These are phyloP conservation scores for Russula lepida DNA, from an alignment of 768 basidiomycete genomes.

Conservation along the genomic window DNA sequence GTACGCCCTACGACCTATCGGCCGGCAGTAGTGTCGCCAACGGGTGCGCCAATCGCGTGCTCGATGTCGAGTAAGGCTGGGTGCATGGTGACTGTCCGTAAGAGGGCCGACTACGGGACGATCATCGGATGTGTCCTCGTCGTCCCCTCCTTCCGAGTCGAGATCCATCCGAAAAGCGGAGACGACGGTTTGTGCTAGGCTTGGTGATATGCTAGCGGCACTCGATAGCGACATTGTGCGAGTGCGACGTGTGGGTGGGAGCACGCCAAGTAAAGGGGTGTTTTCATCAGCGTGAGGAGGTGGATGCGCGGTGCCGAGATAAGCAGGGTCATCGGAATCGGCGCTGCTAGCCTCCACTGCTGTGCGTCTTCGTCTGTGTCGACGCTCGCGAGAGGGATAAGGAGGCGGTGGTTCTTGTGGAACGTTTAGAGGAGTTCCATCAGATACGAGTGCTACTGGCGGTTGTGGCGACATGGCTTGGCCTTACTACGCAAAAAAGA, in stretches of 20 bases:
- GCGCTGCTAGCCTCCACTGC: conserved; percentile 27
- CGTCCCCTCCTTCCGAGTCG: conserved; percentile 31
- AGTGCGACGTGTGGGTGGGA: conserved; percentile 29
- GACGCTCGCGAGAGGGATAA: conserved; percentile 48
- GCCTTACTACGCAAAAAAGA: neutral
- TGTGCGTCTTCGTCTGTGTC: conserved; percentile 30
- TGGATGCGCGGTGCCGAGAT: conserved; percentile 16
- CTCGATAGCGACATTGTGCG: conserved; percentile 49
- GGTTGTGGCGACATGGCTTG: conserved; percentile 12
- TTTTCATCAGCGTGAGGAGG: conserved; percentile 35
- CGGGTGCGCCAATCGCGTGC: conserved; percentile 21
- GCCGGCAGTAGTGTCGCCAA: conserved; percentile 58
- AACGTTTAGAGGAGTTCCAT: neutral
- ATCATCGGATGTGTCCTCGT: conserved; percentile 19
- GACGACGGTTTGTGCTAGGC: conserved; percentile 58
- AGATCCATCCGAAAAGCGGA: conserved; percentile 56
- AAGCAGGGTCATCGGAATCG: conserved; percentile 26
- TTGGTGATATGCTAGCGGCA: conserved; percentile 46
- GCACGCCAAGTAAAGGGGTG: conserved; percentile 37
- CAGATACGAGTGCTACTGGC: neutral
- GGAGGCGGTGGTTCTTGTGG: conserved; percentile 60
- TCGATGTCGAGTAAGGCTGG: conserved; percentile 10
- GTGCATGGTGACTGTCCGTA: conserved; percentile 6
- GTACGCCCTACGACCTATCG: conserved; percentile 48
- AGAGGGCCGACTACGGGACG: neutral